phyloP scores from a whole-genome alignment of 169 alveolate species.

The Toxoplasma gondii region DNA sequence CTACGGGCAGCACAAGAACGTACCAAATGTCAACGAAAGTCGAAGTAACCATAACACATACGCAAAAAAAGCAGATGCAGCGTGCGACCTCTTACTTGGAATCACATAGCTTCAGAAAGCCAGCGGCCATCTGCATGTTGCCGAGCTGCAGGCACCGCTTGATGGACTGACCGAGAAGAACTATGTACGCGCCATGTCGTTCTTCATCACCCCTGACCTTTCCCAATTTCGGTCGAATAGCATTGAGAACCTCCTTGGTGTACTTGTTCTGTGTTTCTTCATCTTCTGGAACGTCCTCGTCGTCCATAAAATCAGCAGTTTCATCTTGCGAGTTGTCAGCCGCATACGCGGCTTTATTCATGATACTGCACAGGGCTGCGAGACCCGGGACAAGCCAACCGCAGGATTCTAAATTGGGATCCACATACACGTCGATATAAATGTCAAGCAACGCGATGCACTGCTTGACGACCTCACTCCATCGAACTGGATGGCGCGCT shows the following conservation, averaged over 20 bases:
- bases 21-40: background rate
- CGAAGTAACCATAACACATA: background rate
- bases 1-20: slow-evolving; percentile 41
- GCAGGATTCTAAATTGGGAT: slow-evolving; percentile 1
- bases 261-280: slow-evolving; percentile 65
- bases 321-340: slow-evolving; percentile 43
- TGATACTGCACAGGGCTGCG: slow-evolving; percentile 51
- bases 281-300: slow-evolving; percentile 37
- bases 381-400: slow-evolving; percentile 68
- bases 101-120: slow-evolving; percentile 83
- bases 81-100: slow-evolving; percentile 71
- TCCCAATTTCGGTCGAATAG: slow-evolving; percentile 83
- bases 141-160: slow-evolving; percentile 89
- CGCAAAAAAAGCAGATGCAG: background rate
- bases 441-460: slow-evolving; percentile 38
- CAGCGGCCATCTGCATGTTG: slow-evolving; percentile 90
- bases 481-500: slow-evolving; percentile 9
- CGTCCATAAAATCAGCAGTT: slow-evolving; percentile 49
- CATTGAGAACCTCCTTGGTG: slow-evolving; percentile 81
- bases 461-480: slow-evolving; percentile 47
- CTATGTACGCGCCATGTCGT: slow-evolving; percentile 84
- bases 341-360: slow-evolving; percentile 54
- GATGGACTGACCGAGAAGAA: slow-evolving; percentile 82
- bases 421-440: slow-evolving; percentile 48
- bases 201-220: slow-evolving; percentile 86